Evolutionary conservation across 2,329 filamentous ascomycete species (phyloP).

Genomic region (Penicillium aurantiogriseum): DNA sequence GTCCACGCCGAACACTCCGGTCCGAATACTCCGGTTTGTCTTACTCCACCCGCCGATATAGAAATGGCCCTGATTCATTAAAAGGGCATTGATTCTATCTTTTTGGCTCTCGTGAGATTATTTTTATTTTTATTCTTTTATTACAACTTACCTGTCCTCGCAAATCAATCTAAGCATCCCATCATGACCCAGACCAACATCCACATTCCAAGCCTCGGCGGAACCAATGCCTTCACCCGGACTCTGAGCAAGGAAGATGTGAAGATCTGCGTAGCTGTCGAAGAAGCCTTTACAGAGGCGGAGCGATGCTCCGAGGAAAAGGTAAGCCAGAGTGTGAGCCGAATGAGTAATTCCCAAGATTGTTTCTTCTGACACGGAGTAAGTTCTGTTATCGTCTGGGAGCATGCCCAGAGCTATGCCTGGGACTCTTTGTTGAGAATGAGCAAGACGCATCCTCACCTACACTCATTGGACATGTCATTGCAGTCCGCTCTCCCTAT

Average conservation of each 20-base stretch:
- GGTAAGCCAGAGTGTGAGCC: background rate
- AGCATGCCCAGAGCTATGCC: slow-evolving; percentile 9
- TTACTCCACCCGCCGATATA: background rate
- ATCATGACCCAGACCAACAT: slow-evolving; percentile 3
- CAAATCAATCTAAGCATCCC: background rate
- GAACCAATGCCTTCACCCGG: slow-evolving; percentile 8
- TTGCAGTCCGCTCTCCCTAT: slow-evolving; percentile 8
- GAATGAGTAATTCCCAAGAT: background rate
- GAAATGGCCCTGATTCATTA: slow-evolving; percentile 3
- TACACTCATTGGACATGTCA: slow-evolving; percentile 18
- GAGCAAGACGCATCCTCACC: background rate
- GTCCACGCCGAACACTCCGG: slow-evolving; percentile 10
- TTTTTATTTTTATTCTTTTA: background rate
- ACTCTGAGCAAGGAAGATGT: slow-evolving; percentile 13
- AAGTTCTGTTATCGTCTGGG: slow-evolving; percentile 19
- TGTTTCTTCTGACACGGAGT: background rate
- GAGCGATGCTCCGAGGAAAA: slow-evolving; percentile 21
- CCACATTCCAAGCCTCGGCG: slow-evolving; percentile 7
- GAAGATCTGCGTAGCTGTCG: slow-evolving; percentile 15
- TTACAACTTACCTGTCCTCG: background rate
- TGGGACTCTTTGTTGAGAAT: slow-evolving; percentile 16
- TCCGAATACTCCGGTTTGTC: slow-evolving; percentile 8
- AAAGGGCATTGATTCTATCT: background rate
- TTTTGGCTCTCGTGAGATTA: background rate
- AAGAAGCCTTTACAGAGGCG: slow-evolving; percentile 13